Conservation (phyloP, 169 alveolate genomes). For the Plasmodium malariae region DNA sequence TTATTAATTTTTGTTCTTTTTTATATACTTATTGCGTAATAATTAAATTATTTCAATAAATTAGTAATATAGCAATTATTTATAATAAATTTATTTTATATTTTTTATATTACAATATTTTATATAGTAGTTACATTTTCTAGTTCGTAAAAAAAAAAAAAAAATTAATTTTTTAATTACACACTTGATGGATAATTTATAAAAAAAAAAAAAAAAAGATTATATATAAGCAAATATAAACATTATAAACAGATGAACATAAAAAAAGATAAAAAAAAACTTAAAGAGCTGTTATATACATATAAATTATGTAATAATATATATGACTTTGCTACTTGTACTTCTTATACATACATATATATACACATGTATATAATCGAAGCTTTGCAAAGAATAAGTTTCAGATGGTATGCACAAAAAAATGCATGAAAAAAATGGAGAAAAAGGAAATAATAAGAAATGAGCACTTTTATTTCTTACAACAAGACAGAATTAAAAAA, state of each 20-base stretch:
- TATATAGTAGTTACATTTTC: no score
- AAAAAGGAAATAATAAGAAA: slow-evolving; percentile 3
- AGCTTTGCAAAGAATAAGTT: slow-evolving; percentile 4
- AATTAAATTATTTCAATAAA: no score
- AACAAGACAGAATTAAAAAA: slow-evolving; percentile 66
- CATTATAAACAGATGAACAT: no score
- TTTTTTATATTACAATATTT: no score
- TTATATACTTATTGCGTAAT: no score
- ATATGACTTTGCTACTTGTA: not conserved
- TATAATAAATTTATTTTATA: no score
- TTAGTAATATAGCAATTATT: no score
- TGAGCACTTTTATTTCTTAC: slow-evolving; percentile 31
- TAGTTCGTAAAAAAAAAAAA: no score
- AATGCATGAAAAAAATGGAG: not conserved
- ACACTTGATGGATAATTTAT: no score
- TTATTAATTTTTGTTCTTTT: no score
- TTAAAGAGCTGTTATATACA: slow-evolving; percentile 1
- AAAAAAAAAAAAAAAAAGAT: slow-evolving; percentile 41
- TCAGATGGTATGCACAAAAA: not conserved
- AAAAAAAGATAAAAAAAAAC: not conserved
- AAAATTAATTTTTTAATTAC: no score
- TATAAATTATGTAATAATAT: not conserved
- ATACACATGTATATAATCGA: not conserved
- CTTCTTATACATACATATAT: not conserved
- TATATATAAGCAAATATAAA: no score